Base-by-base conservation (phyloP, 345 rosid species). In the Salix suchowensis region DNA sequence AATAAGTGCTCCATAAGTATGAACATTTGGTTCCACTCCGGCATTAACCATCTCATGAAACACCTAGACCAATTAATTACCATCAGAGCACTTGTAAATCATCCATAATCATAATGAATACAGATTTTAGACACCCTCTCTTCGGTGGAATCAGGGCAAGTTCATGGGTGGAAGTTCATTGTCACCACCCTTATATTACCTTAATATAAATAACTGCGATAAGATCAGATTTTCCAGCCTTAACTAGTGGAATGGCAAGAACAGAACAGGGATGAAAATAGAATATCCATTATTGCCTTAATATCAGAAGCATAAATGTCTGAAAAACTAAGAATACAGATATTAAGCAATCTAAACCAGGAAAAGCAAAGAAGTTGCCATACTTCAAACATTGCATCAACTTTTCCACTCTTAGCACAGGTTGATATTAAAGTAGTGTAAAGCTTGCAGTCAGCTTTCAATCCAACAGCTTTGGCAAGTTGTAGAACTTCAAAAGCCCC, bases 331-430 rank as follows among this genome's bases (percentile, higher is more conserved):
- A 68, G 52, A 12, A 46, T 1, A 14, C 14, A 3, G 52, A 46
- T 46, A 46, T 46, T 46, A 4, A 14, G 52, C 34, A 62, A 32
- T 65, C 75, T 36, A 71, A 64, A 71, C 18, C 65, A 44, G 11
- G 46, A 65, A 28, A 58, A 81, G 62, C 71, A 42, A 74, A 60
- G 79, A 74, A 85, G 80, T 70, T 69, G 65, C 64, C 81, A 65
- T 86, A 94, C 97, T 88, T 92, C 94, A 81, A 92, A 95, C 98
- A 95, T 95, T 82, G 93, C 81, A 83, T 95, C 98, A 28, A 95
- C 97, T 90, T 91, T 91, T 75, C 97, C 93, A 73, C 97, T 86
- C 87, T 93, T 95, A 67, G 93, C 98, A 84, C 93, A 93, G 65
- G 96, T 89, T 78, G 98, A 90, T 85, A 95, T 93, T 70, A 95